Evolutionary conservation across 176 grass and related monocot genomes (phyloP), one percentile per base, ranked within the genome.

Genomic region (Saccharum spontaneum): DNA sequence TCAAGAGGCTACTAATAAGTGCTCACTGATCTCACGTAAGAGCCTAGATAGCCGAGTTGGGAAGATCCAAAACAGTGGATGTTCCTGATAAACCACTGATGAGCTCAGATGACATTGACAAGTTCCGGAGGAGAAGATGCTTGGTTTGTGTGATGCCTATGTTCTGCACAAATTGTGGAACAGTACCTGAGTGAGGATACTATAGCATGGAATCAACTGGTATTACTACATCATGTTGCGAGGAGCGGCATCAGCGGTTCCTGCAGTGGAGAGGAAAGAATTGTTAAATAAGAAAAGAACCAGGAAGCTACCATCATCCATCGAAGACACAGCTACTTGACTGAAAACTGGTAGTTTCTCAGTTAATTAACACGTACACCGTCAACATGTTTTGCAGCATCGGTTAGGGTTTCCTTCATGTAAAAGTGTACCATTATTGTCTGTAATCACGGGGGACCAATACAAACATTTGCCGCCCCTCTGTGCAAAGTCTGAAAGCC

Each of bases 41-140:
- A 97, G 94, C 88, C 89, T 97, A 57, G 94, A 93, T 81, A 97
- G 91, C 46, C 85, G 91, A 86, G 94, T 97, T 52, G 89, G 84
- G 40, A 97, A 97, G n/a, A 87, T 88, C 94, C 4, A 97, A 93
- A 92, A 88, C 84, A 50, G 66, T 87, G 72, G 89, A 97, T 89
- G 81, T 90, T 78, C 81, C 91, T 34, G 94, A 97, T 75, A 97
- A 94, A 88, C 86, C 94, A 57, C 87, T 89, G 49, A 89, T 97
- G 94, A 97, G 91, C 84, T 97, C 91, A 31, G 94, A 97, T 81
- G 94, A 97, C 69, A 90, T 97, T 6, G 91, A 93, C 87, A 97
- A 97, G 85, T 93, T 93, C 45, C 83, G 89, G 57, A 86, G 89
- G 71, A 91, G 87, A 83, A 87, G 94, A 89, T 97, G 94, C 63